Conservation (phyloP, 495 filamentous ascomycete genomes). For the Coniosporium apollinis region DNA sequence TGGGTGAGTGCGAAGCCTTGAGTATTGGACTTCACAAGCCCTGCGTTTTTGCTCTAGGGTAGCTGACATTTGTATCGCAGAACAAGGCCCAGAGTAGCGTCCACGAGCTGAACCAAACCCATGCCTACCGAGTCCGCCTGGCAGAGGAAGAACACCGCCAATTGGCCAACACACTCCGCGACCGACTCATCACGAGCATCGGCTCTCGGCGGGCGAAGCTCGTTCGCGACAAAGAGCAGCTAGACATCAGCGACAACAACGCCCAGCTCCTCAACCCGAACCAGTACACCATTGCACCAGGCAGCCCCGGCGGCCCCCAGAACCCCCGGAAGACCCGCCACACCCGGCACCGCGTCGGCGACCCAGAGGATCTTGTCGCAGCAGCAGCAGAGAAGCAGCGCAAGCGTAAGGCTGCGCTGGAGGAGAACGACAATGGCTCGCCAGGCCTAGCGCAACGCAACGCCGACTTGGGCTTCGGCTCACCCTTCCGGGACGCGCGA, state of each 20-base stretch:
- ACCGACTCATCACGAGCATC: conserved; percentile 66
- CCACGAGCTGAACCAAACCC: conserved; percentile 32
- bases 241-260: conserved; percentile 78
- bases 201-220: conserved; percentile 58
- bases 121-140: conserved; percentile 48
- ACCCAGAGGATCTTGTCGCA: conserved; percentile 50
- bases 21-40: background rate
- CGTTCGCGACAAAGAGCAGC: conserved; percentile 70
- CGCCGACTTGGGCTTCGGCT: conserved; percentile 29
- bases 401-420: conserved; percentile 57
- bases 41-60: background rate
- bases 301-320: conserved; percentile 66
- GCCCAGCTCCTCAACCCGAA: conserved; percentile 81
- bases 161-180: conserved; percentile 61
- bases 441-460: conserved; percentile 33
- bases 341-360: conserved; percentile 42
- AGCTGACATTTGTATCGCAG: conserved; percentile 10
- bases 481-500: conserved; percentile 36
- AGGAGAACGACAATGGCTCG: conserved; percentile 39
- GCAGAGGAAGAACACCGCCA: conserved; percentile 68
- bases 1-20: conserved; percentile 40
- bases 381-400: conserved; percentile 47
- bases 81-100: conserved; percentile 31
- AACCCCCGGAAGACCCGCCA: conserved; percentile 69
- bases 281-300: conserved; percentile 57